A percentile compares a stretch with the other conserved stretches of the same genome.
Conservation (phyloP, 2,329 filamentous ascomycete species). For the Fusarium sp. region DNA sequence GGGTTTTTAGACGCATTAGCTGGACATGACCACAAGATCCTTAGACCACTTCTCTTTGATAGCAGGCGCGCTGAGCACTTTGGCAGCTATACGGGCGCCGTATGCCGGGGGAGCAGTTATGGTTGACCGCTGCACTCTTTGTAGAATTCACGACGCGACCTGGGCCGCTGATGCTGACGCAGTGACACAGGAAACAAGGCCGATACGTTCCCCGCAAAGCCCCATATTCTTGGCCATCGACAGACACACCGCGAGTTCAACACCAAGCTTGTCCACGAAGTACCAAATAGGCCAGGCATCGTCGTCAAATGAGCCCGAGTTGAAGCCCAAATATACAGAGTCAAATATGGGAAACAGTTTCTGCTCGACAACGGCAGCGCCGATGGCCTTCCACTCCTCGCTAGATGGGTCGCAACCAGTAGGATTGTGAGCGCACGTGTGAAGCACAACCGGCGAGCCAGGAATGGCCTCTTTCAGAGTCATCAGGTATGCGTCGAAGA, state of each 20-base stretch:
- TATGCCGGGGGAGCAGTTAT: too few species aligned
- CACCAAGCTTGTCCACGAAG: not conserved
- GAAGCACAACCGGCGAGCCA: not conserved
- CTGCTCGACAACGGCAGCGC: not conserved
- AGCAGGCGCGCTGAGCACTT: too few species aligned
- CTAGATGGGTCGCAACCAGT: not conserved
- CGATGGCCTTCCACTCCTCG: not conserved
- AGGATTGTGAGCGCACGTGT: not conserved
- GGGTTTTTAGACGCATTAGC: too few species aligned
- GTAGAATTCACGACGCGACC: too few species aligned
- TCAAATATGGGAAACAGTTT: not conserved
- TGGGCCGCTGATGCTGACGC: too few species aligned
- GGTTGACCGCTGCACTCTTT: too few species aligned
- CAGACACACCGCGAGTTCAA: not conserved
- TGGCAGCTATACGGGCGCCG: too few species aligned
- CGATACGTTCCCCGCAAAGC: too few species aligned
- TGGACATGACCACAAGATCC: too few species aligned
- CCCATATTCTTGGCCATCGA: not conserved
- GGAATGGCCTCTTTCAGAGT: not conserved
- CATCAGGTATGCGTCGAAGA: not conserved
- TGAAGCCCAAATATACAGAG: not conserved
- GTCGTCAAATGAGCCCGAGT: not conserved
- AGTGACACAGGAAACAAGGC: too few species aligned
- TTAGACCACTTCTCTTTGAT: too few species aligned
- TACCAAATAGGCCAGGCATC: not conserved